phyloP scores from a whole-genome alignment of 257 asterid genomes.

The Misopates orontium region DNA sequence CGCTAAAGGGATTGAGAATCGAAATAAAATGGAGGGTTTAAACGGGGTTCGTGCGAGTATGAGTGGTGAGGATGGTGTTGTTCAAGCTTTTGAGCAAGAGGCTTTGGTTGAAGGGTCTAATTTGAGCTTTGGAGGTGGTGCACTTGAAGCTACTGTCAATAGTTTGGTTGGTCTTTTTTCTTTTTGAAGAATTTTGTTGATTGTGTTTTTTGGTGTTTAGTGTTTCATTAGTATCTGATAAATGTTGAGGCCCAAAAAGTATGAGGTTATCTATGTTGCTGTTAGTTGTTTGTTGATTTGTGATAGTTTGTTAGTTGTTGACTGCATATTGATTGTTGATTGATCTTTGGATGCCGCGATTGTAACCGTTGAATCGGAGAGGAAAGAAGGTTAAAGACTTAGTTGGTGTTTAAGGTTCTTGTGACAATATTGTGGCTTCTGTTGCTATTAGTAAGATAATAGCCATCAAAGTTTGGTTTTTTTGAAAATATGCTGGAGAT shows the following conservation, averaged over 20 bases:
- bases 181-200: background rate
- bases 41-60: constrained; percentile 17
- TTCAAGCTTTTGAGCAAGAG: constrained; percentile 36
- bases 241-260: too few species aligned
- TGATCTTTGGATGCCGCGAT: background rate
- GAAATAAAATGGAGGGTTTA: constrained; percentile 33
- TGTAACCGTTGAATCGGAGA: too few species aligned
- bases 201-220: background rate
- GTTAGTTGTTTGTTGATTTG: background rate
- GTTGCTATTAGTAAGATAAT: background rate
- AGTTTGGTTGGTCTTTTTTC: constrained; percentile 43
- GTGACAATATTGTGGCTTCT: too few species aligned
- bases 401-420: too few species aligned
- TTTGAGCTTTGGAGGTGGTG: constrained; percentile 30
- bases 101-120: constrained; percentile 38
- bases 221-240: background rate
- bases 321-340: background rate
- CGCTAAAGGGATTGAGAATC: constrained; percentile 11
- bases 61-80: constrained; percentile 20
- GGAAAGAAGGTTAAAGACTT: too few species aligned
- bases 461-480: background rate
- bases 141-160: constrained; percentile 56
- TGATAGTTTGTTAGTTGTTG: background rate
- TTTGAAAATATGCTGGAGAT: background rate
- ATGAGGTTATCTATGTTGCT: too few species aligned